Percentiles rank a stretch among this genome's conserved stretches.
These are phyloP conservation scores for Noccaea bulbosa DNA, from an alignment of 345 rosid genomes.

Conservation along the genomic window DNA sequence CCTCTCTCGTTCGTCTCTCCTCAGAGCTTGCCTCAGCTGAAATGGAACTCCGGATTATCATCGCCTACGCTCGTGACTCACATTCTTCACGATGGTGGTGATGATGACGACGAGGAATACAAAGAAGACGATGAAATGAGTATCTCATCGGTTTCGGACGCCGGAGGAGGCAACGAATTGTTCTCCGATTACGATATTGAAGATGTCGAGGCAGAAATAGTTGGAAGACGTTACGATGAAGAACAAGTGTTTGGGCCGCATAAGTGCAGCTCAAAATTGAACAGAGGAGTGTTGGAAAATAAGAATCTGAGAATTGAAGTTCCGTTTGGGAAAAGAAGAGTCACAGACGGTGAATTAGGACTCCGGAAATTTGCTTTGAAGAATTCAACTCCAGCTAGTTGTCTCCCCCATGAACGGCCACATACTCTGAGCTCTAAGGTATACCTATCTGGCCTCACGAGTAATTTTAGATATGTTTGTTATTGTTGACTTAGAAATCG, in stretches of 20 bases:
- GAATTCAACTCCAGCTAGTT: slow-evolving; percentile 48
- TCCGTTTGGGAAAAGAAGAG: slow-evolving; percentile 59
- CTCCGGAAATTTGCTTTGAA: slow-evolving; percentile 31
- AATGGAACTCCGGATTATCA: slow-evolving; percentile 55
- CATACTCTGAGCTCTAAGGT: slow-evolving; percentile 55
- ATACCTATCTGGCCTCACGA: background rate
- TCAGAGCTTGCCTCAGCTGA: slow-evolving; percentile 61
- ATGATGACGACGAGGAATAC: slow-evolving; percentile 14
- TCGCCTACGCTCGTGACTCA: slow-evolving; percentile 54
- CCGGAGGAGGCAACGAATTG: slow-evolving; percentile 38
- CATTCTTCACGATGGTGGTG: slow-evolving; percentile 26
- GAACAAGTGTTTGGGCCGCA: slow-evolving; percentile 44
- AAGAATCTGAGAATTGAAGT: slow-evolving; percentile 69
- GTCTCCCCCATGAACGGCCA: slow-evolving; percentile 52
- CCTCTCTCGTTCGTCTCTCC: slow-evolving; percentile 38
- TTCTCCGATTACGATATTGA: slow-evolving; percentile 51
- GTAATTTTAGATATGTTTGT: background rate
- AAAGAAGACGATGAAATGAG: slow-evolving; percentile 55
- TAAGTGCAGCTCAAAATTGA: slow-evolving; percentile 48
- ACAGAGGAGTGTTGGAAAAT: slow-evolving; percentile 61
- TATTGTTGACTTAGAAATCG: no score
- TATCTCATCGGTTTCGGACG: slow-evolving; percentile 62
- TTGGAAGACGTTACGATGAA: slow-evolving; percentile 41
- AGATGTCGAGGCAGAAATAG: slow-evolving; percentile 40
- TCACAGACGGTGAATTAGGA: slow-evolving; percentile 56